Conservation (phyloP, 768 basidiomycete species). For the Paxillus involutus region DNA sequence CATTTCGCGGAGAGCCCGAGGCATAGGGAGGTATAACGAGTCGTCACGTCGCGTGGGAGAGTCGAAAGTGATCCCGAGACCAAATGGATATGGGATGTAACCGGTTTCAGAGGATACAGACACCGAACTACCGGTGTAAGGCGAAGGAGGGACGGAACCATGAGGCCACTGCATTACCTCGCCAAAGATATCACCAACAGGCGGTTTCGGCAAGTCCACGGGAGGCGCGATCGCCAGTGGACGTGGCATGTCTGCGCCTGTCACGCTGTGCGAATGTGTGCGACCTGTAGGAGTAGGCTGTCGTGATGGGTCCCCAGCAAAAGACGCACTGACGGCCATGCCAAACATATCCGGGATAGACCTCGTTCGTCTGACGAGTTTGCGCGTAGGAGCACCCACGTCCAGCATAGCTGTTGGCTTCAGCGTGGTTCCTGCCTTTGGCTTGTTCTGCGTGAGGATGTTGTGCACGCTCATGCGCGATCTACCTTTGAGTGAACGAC, state of each 20-base stretch:
- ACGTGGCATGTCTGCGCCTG: slow-evolving; percentile 62
- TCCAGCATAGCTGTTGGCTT: slow-evolving; percentile 32
- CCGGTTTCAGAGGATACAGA: slow-evolving; percentile 21
- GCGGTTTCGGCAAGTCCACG: slow-evolving; percentile 25
- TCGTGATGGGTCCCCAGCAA: slow-evolving; percentile 32
- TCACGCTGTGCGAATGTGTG: slow-evolving; percentile 78
- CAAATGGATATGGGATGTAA: slow-evolving; percentile 58
- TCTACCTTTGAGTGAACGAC: slow-evolving; percentile 44
- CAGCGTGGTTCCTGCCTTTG: slow-evolving; percentile 35
- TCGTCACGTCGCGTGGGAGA: slow-evolving; percentile 50
- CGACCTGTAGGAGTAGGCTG: slow-evolving; percentile 45
- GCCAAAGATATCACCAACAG: slow-evolving; percentile 56
- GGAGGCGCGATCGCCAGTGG: slow-evolving; percentile 27
- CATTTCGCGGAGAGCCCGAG: slow-evolving; percentile 74
- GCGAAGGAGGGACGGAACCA: slow-evolving; percentile 35
- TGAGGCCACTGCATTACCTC: slow-evolving; percentile 63
- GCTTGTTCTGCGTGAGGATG: slow-evolving; percentile 49
- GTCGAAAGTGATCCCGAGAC: slow-evolving; percentile 60
- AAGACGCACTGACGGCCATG: slow-evolving; percentile 18
- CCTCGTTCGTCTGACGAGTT: slow-evolving; percentile 64
- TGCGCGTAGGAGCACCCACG: slow-evolving; percentile 40
- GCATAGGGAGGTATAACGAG: slow-evolving; percentile 42
- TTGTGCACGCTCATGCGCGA: slow-evolving; percentile 72
- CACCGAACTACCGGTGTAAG: slow-evolving; percentile 28
- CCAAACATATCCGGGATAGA: slow-evolving; percentile 65